Conservation (phyloP, 1,284 basidiomycete genomes). For the Polyporus tsugae region DNA sequence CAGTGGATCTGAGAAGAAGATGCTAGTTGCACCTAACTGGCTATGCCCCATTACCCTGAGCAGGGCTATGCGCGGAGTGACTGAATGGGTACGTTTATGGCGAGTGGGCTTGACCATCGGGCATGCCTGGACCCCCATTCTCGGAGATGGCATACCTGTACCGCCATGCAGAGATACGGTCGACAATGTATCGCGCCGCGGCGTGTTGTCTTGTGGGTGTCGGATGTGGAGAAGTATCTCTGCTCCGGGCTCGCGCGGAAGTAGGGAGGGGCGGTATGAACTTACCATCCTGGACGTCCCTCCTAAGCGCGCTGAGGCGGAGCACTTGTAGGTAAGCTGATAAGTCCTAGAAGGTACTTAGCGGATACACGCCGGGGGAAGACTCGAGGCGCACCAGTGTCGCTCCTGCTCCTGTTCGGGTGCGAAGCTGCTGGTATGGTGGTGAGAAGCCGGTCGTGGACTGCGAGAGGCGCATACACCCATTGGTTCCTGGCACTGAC, state of each 20-base stretch:
- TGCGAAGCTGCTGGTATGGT: neutral
- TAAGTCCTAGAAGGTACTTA: conserved; percentile 27
- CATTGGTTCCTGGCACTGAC: conserved; percentile 3
- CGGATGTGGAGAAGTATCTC: neutral
- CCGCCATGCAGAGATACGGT: neutral
- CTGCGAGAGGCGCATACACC: neutral
- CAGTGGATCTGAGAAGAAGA: neutral
- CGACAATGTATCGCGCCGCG: neutral
- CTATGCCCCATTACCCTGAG: neutral
- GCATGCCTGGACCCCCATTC: neutral
- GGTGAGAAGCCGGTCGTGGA: neutral
- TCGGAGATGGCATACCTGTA: neutral
- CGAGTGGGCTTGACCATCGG: neutral
- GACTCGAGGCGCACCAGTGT: neutral
- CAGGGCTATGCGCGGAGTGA: neutral
- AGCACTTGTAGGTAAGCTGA: neutral
- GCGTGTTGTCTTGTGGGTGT: neutral
- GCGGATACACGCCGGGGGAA: conserved; percentile 10
- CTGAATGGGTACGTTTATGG: neutral
- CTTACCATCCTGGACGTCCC: neutral
- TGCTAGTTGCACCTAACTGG: neutral
- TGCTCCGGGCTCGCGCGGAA: conserved; percentile 6
- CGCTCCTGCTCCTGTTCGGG: conserved; percentile 5
- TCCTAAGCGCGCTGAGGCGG: neutral
- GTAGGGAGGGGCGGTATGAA: neutral